Percentiles rank a stretch among this genome's conserved stretches.
Evolutionary conservation across 1,139 yeast genomes (phyloP).

Genomic region (Nakaseomyces bracarensis): DNA sequence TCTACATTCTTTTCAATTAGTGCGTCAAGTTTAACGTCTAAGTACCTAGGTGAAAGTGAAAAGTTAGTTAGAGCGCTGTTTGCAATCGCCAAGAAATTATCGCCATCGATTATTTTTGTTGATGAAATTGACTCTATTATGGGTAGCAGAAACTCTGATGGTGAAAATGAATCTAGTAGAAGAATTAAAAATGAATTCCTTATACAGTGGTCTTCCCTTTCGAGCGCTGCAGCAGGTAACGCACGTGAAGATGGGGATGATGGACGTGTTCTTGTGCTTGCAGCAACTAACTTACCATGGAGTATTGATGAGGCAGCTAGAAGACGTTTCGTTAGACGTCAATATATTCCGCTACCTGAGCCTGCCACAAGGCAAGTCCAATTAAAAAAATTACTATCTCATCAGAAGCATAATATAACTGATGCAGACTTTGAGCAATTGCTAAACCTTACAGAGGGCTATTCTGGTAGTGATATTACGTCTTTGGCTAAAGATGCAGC

Average conservation of each 20-base stretch:
- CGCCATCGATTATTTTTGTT: conserved; percentile 91
- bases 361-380: conserved; percentile 72
- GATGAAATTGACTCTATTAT: conserved; percentile 93
- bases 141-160: conserved; percentile 61
- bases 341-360: conserved; percentile 92
- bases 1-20: conserved; percentile 91
- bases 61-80: conserved; percentile 86
- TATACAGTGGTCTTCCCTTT: conserved; percentile 91
- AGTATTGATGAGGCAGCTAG: conserved; percentile 97
- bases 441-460: conserved; percentile 63
- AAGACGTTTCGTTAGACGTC: conserved; percentile 85
- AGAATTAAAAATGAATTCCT: conserved; percentile 89
- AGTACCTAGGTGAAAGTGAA: conserved; percentile 89
- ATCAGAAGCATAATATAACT: conserved; percentile 66
- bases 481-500: conserved; percentile 97
- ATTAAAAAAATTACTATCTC: conserved; percentile 55
- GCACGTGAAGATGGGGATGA: conserved; percentile 42
- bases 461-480: conserved; percentile 89
- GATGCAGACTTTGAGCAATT: conserved; percentile 56
- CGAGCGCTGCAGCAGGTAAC: conserved; percentile 85
- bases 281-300: conserved; percentile 98
- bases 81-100: conserved; percentile 71
- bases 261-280: conserved; percentile 78
- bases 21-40: conserved; percentile 87
- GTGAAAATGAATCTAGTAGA: conserved; percentile 87